Percentiles rank a stretch among this genome's conserved stretches.
These are phyloP conservation scores for Vigna radiata DNA, from an alignment of 306 rosid species.

Conservation along the genomic window DNA sequence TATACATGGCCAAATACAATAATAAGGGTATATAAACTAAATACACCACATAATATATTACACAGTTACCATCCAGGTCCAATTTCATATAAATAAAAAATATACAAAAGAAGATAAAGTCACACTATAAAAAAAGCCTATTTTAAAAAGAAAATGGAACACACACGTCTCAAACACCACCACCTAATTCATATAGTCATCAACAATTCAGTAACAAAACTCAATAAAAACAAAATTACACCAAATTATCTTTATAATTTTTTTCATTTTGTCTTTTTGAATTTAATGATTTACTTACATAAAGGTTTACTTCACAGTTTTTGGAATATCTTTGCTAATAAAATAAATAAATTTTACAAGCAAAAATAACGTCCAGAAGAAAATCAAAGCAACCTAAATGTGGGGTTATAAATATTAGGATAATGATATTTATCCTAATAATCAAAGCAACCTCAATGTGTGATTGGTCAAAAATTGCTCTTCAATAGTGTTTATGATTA, in stretches of 20 bases:
- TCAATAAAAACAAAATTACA: neutral
- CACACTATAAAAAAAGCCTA: neutral
- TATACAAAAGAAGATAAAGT: too few species aligned
- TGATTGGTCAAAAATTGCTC: too few species aligned
- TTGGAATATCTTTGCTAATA: neutral
- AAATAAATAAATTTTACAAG: conserved; percentile 23
- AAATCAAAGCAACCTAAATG: neutral
- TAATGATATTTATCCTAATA: too few species aligned
- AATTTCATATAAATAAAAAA: neutral
- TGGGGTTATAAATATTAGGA: neutral
- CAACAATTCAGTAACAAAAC: conserved; percentile 30
- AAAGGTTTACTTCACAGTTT: neutral
- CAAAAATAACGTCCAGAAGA: neutral
- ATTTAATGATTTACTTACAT: neutral
- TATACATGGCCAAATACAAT: neutral
- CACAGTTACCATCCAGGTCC: too few species aligned
- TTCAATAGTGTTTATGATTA: too few species aligned
- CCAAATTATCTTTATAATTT: neutral
- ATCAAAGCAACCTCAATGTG: too few species aligned
- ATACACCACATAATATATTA: neutral
- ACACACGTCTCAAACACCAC: conserved; percentile 18
- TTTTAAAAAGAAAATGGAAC: too few species aligned
- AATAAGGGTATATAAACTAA: neutral
- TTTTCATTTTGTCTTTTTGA: neutral
- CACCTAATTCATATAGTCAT: conserved; percentile 29